Evolutionary conservation across 2,329 filamentous ascomycete genomes (phyloP), one percentile per base, ranked within the genome.

Genomic region (Ophiocordyceps polyrhachis-furcata): DNA sequence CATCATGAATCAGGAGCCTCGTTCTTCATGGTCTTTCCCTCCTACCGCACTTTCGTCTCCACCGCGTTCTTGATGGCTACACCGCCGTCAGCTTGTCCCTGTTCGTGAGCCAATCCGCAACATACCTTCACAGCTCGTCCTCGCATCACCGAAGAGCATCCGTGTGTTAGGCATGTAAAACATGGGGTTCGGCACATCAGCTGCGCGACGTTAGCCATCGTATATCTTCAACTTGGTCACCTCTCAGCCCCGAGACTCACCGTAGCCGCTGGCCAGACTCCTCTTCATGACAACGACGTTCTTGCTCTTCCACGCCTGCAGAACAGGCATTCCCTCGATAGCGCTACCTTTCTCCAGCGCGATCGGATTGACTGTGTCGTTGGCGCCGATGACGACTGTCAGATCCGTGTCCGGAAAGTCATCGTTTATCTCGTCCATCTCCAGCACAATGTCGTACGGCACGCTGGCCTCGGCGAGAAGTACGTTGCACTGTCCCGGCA

Each of bases 391-490:
- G 0, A 93, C 86, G 4, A 93, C 73, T 0, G 84, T 87, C 11
- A 93, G 69, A 54, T 93, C 87, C 0, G 87, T 93, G 25, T 91
- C 82, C 7, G 70, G 62, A 59, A 93, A 94, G 55, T 93, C 86
- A 49, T 93, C 86, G 60, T 93, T 94, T 64, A 93, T 93, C 66
- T 94, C 87, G 53, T 93, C 87, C 86, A 93, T 93, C 63, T 94
- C 86, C 41, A 93, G 71, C 25, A 93, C 86, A 46, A 93, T 89
- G 53, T 94, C 87, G 55, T 93, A 93, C 3, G 85, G 85, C 28
- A 93, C 87, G 31, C 74, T 81, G 1, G 87, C 87, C 60, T 94
- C 87, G 0, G 87, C 87, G 14, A 93, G 75, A 2, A 94, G 69
- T 4, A 93, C 86, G 55, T 94, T 93, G 65, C 86, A 93, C 62